Evolutionary conservation across 192 early-diverging fungal genomes (phyloP), one percentile per base, ranked within the genome.

Genomic region (Entomortierella parvispora): DNA sequence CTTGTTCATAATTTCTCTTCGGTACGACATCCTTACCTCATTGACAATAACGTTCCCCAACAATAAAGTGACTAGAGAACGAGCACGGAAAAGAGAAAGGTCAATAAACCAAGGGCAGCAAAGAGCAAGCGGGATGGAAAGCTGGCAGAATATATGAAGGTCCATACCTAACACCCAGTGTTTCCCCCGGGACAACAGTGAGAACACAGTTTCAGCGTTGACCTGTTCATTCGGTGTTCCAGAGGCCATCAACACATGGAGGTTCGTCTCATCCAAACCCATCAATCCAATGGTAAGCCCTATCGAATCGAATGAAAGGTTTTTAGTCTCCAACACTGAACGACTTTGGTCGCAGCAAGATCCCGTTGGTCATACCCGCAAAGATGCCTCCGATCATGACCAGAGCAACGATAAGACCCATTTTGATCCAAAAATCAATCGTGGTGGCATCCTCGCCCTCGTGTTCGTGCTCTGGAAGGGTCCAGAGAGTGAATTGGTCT

Each of bases 161-260:
- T 96, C 74, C 11, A 94, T 96, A 5, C 95, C 94, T 2, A 99
- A 80, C 10, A 99, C 88, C 94, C 95, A 93, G 66, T 97, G 96
- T 43, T 81, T 80, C 37, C 85, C 85, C 20, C 81, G 72, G 14
- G 77, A 51, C n/a, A 86, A 31, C n/a, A 86, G 68, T n/a, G 20
- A 44, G 14, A 82, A 54, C 9, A 86, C 85, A 42, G 71, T 80
- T 57, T 68, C 85, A 0, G 97, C 97, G 60, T 94, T 90, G 26
- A 53, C 54, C 56, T 42, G 25, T 63, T 98, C 90, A 32, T 71
- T 75, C 5, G 79, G 69, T 1, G 88, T 88, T 10, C 95, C 96
- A 22, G 93, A 95, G 3, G 81, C 84, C 37, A 90, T 87, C n/a
- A 98, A 83, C 63, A 98, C 95, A 31, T 85, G 78, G 45, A 93